phyloP scores from a whole-genome alignment of 202 grass and related monocot genomes.

The Setaria viridis region DNA sequence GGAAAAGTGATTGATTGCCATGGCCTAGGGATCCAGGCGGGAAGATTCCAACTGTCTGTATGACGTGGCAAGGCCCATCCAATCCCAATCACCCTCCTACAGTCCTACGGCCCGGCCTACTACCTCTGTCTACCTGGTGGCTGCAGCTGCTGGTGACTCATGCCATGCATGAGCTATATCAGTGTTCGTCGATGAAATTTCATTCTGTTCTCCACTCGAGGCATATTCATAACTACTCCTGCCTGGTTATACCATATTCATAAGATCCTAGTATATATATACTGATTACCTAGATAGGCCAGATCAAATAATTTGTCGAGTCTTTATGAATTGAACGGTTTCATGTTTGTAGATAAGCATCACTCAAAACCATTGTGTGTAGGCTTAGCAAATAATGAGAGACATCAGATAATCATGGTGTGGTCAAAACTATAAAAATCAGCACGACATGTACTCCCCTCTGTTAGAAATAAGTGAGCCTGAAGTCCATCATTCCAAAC shows the following conservation, averaged over 20 bases:
- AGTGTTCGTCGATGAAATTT: not conserved
- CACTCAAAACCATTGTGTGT: not conserved
- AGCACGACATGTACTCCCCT: not conserved
- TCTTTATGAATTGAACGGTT: not conserved
- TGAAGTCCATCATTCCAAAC: not conserved
- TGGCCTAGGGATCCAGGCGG: constrained; percentile 64
- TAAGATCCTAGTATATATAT: not conserved
- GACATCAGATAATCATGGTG: not conserved
- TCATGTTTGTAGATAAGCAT: not conserved
- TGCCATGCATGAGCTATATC: not conserved
- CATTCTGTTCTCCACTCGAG: not conserved
- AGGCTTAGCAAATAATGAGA: not conserved
- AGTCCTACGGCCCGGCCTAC: not conserved
- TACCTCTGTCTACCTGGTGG: not conserved
- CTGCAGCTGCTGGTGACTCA: not conserved
- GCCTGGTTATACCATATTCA: not conserved
- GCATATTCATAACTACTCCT: not conserved
- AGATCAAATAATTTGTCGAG: not conserved
- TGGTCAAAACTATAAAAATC: not conserved
- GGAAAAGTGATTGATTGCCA: constrained; percentile 39
- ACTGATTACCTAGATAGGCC: not conserved
- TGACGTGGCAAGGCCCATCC: constrained; percentile 55
- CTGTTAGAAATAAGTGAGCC: not conserved
- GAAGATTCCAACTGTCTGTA: constrained; percentile 76
- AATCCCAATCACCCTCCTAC: constrained; percentile 33